Base-by-base conservation (phyloP, 169 alveolate genomes). In the Sarcocystis neurona region DNA sequence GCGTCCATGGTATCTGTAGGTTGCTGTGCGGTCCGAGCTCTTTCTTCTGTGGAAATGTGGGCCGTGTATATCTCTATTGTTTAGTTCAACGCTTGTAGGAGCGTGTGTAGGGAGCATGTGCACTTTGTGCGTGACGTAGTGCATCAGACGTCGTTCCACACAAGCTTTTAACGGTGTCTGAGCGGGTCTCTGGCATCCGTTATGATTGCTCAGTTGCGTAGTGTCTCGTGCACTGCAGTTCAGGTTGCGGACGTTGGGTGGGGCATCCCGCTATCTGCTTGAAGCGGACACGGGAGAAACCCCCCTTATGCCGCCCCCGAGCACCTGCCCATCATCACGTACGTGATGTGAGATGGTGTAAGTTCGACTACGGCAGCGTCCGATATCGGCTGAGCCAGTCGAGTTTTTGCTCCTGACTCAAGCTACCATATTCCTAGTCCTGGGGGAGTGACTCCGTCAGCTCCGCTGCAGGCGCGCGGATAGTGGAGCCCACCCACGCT, bases 371-470 rank as follows among this genome's bases (percentile, higher is more conserved):
- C 77, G 30, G 77, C 77, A 63, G 77, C 32, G 77, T 37, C 77
- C 77, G 15, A 63, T 5, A 63, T 23, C 77, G 30, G 6, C 12
- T 63, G 77, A 37, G 30, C 30, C 77, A 37, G 77, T n/a, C 30
- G 15, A 37, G 30, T n/a, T 63, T 63, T 63, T 27, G 77, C 77
- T 63, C 77, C 77, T 63, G 77, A 63, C 30, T n/a, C 77, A 63
- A 37, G 77, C 77, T 63, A 23, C 77, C 77, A 63, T 63, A 63
- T 63, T 63, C 77, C 77, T 63, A 63, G 32, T 63, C 77, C 30
- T 63, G 77, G 77, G 77, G 15, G 15, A 63, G 41, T 63, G 77
- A 12, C 10, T 63, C 30, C 77, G 77, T 63, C 30, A 23, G 30
- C 10, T 63, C 6, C 77, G 77, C 15, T n/a, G n/a, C n/a, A n/a